Evolutionary conservation across 768 basidiomycete genomes (phyloP).

Genomic region (Auriscalpium orientale): DNA sequence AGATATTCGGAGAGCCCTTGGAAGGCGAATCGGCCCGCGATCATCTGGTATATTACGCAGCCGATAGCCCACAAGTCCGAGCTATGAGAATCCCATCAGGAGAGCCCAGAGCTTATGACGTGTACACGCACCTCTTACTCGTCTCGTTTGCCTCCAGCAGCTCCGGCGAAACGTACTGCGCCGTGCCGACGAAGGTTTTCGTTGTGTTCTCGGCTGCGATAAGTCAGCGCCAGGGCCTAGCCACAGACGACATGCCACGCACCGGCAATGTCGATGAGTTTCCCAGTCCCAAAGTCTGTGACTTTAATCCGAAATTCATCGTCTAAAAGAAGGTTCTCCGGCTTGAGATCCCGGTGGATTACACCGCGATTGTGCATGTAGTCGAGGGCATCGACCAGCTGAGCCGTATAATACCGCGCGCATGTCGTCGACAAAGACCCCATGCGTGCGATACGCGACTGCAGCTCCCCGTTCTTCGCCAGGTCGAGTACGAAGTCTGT

Average conservation of each 20-base stretch:
- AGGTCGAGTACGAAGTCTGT: slow-evolving; percentile 76
- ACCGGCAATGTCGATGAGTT: slow-evolving; percentile 55
- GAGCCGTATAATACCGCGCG: slow-evolving; percentile 80
- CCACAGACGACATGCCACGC: slow-evolving; percentile 17
- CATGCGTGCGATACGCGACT: slow-evolving; percentile 58
- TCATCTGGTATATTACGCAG: slow-evolving; percentile 90
- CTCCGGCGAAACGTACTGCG: slow-evolving; percentile 87
- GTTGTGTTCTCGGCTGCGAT: slow-evolving; percentile 25
- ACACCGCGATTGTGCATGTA: slow-evolving; percentile 90
- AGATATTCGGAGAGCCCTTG: slow-evolving; percentile 87
- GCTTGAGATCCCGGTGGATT: slow-evolving; percentile 84
- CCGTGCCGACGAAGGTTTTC: slow-evolving; percentile 81
- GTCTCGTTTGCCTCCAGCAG: slow-evolving; percentile 68
- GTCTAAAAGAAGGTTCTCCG: slow-evolving; percentile 88
- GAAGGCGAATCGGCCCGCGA: slow-evolving; percentile 88
- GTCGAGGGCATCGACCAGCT: slow-evolving; percentile 79
- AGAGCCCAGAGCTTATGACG: background rate
- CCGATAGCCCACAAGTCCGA: slow-evolving; percentile 96
- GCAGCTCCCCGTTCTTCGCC: slow-evolving; percentile 71
- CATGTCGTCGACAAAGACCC: slow-evolving; percentile 83
- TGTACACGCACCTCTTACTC: slow-evolving; percentile 55
- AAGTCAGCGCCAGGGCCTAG: slow-evolving; percentile 1
- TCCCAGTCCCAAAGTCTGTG: slow-evolving; percentile 96
- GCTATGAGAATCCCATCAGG: slow-evolving; percentile 30
- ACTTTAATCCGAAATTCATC: slow-evolving; percentile 81